These are phyloP conservation scores for Myxozyma geophila DNA, from an alignment of 805 yeast species.

Conservation along the genomic window DNA sequence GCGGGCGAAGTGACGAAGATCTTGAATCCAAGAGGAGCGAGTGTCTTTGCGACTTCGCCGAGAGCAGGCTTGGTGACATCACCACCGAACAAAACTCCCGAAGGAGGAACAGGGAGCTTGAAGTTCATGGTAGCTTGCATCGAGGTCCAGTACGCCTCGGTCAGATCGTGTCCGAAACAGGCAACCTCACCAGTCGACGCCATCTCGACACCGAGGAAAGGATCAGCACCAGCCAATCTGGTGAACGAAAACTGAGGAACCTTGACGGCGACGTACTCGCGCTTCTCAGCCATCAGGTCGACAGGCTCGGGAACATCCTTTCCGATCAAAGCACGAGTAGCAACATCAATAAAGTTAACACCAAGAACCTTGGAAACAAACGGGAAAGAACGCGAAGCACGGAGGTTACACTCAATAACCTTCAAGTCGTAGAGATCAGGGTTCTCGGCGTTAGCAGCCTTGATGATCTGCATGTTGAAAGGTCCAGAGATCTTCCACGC, in stretches of 20 bases:
- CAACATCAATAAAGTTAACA: slow-evolving; percentile 90
- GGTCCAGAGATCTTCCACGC: slow-evolving; percentile 99
- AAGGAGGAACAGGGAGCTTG: slow-evolving; percentile 87
- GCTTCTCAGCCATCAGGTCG: slow-evolving; percentile 72
- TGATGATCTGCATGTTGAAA: slow-evolving; percentile 96
- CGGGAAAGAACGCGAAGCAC: slow-evolving; percentile 99
- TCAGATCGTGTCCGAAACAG: slow-evolving; percentile 82
- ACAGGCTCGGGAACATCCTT: slow-evolving; percentile 73
- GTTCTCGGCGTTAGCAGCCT: slow-evolving; percentile 65
- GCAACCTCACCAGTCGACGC: slow-evolving; percentile 99
- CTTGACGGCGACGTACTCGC: slow-evolving; percentile 90
- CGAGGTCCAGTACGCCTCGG: slow-evolving; percentile 97
- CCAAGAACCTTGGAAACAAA: slow-evolving; percentile 97
- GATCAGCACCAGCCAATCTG: slow-evolving; percentile 98
- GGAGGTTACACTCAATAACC: slow-evolving; percentile 97
- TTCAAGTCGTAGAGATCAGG: slow-evolving; percentile 69
- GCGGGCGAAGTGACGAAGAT: slow-evolving; percentile 75
- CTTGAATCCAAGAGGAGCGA: slow-evolving; percentile 78
- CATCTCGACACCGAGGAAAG: slow-evolving; percentile 99
- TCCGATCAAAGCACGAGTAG: slow-evolving; percentile 82
- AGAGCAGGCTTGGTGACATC: slow-evolving; percentile 73
- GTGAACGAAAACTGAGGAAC: slow-evolving; percentile 99
- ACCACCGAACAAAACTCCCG: slow-evolving; percentile 93
- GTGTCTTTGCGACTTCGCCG: slow-evolving; percentile 70
- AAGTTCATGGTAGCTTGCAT: slow-evolving; percentile 97